A percentile compares a stretch with the other conserved stretches of the same genome.
phyloP scores from a whole-genome alignment of 805 yeast genomes.

The Candida khao-thaluensis region DNA sequence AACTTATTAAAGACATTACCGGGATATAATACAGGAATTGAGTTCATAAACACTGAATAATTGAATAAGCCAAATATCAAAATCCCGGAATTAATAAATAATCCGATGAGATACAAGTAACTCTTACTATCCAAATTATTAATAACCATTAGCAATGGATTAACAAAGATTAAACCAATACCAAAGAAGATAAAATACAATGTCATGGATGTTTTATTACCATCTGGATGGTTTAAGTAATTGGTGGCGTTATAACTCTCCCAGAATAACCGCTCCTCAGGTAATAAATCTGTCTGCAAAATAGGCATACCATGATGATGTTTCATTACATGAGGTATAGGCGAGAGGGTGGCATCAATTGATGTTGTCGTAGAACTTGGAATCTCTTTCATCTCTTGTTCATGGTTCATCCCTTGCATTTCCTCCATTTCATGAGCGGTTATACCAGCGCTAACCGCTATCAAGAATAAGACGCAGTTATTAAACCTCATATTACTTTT shows the following conservation, averaged over 20 bases:
- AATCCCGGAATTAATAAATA: conserved; percentile 49
- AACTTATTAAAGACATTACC: conserved; percentile 68
- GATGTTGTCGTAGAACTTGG: background rate
- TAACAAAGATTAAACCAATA: conserved; percentile 49
- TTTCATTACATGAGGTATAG: conserved; percentile 35
- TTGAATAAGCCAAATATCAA: conserved; percentile 51
- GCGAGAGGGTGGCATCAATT: conserved; percentile 12
- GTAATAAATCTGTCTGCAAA: conserved; percentile 59
- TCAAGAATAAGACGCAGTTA: background rate
- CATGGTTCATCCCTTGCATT: background rate
- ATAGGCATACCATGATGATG: conserved; percentile 75
- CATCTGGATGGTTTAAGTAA: conserved; percentile 55
- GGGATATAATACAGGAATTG: conserved; percentile 71
- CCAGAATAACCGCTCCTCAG: conserved; percentile 79
- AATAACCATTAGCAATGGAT: conserved; percentile 68
- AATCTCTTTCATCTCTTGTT: background rate
- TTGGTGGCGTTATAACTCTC: conserved; percentile 73
- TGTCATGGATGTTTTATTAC: conserved; percentile 51
- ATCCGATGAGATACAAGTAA: conserved; percentile 48
- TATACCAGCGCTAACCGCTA: conserved; percentile 3
- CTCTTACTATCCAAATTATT: conserved; percentile 58
- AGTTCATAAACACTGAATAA: conserved; percentile 54
- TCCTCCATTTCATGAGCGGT: conserved; percentile 8
- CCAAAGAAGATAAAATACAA: conserved; percentile 51
- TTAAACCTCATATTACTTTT: background rate